A percentile compares a stretch with the other conserved stretches of the same genome.
phyloP scores from a whole-genome alignment of 495 filamentous ascomycete species.

The Penicillium verhagenii region DNA sequence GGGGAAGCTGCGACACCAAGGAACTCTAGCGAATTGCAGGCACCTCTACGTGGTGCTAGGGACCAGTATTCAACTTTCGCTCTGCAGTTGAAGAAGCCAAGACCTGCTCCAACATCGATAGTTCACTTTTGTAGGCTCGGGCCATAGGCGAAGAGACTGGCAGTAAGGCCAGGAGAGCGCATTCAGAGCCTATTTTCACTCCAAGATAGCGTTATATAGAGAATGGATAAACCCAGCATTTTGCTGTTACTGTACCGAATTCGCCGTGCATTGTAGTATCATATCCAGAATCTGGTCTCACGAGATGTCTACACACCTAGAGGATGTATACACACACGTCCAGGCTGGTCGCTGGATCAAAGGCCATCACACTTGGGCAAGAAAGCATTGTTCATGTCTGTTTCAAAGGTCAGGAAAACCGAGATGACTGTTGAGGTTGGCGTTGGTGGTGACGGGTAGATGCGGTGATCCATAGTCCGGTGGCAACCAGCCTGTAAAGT shows the following conservation, averaged over 20 bases:
- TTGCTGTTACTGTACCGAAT: not conserved
- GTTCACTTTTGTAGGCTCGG: not conserved
- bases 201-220: not conserved
- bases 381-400: not conserved
- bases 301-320: not conserved
- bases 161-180: not conserved
- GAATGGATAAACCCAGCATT: not conserved
- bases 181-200: not conserved
- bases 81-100: not conserved
- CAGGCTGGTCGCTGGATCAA: not conserved
- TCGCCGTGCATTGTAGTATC: not conserved
- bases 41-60: too few relatives aligned
- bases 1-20: not conserved
- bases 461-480: not conserved
- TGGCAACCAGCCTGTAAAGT: not conserved
- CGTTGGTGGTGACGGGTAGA: not conserved
- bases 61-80: not conserved
- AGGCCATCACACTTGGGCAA: not conserved
- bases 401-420: not conserved
- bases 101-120: not conserved
- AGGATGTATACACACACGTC: not conserved
- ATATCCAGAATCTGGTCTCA: not conserved
- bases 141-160: conserved; percentile 1
- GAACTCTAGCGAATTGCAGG: not conserved
- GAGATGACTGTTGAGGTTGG: not conserved